Conservation (phyloP, 768 basidiomycete genomes). For the Pleurotus platypus region DNA sequence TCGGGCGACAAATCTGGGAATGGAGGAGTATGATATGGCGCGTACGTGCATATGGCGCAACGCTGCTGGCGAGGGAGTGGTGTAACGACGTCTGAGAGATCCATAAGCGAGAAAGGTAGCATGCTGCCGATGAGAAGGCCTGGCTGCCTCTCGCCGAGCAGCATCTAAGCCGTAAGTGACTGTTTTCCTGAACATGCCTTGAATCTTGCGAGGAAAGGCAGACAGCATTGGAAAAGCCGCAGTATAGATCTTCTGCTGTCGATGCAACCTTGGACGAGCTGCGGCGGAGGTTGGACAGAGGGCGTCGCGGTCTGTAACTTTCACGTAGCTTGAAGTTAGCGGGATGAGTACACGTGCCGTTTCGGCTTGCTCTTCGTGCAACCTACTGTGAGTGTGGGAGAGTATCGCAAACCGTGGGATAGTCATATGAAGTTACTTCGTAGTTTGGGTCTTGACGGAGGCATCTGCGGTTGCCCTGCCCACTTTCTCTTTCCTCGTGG, state of each 20-base stretch:
- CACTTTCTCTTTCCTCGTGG: too few relatives aligned
- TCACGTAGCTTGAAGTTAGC: too few relatives aligned
- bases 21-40: conserved; percentile 80
- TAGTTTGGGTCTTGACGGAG: too few relatives aligned
- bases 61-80: conserved; percentile 33
- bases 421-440: background rate
- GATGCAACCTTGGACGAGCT: too few relatives aligned
- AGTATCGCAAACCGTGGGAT: background rate
- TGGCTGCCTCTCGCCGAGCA: conserved; percentile 23
- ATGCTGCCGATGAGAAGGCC: conserved; percentile 56
- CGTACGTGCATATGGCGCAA: conserved; percentile 71
- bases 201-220: conserved; percentile 34
- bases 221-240: conserved; percentile 33
- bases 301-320: too few relatives aligned
- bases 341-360: too few relatives aligned
- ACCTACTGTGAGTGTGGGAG: background rate
- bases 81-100: conserved; percentile 48
- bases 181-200: conserved; percentile 37
- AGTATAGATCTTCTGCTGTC: background rate
- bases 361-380: too few relatives aligned
- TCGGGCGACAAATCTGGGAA: conserved; percentile 84
- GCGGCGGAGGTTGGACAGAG: too few relatives aligned
- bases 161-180: conserved; percentile 51
- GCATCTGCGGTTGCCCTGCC: too few relatives aligned
- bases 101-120: conserved; percentile 53